Base-by-base conservation (phyloP, 2,329 filamentous ascomycete species). In the Bretziella fagacearum region DNA sequence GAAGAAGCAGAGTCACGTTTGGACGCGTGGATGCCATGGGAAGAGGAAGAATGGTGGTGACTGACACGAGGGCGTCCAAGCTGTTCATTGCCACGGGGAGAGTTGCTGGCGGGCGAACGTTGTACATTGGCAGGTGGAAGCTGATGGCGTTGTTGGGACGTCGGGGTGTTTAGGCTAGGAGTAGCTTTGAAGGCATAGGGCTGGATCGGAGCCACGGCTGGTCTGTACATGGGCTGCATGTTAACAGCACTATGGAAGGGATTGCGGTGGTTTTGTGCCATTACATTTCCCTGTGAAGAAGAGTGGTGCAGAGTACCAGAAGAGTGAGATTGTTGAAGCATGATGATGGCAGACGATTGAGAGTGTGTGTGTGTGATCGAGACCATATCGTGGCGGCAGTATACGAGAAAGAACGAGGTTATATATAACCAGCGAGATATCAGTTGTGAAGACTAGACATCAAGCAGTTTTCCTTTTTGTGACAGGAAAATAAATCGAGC, bases 361-460 rank as follows among this genome's bases (percentile, higher is more conserved):
- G 82, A 75, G 60, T 82, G 83, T 52, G 80, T 77, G 66, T 89
- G 84, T 59, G 87, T 80, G 69, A 89, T 71, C 63, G 83, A 81
- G 69, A 83, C 83, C 84, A 91, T 89, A 62, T 61, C 44, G 42
- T 45, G 18, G 18, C 11, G 35, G 11, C 8, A 27, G 18, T 22
- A 37, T n/a, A 36, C 11, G n/a, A n/a, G 8, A 32, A 35, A 8
- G 11, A 25, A 39, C 30, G 10, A 17, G 13, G 23, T 13, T n/a
- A n/a, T n/a, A n/a, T n/a, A n/a, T n/a, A 20, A 20, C 18, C 35
- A 22, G 15, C 13, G 18, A 39, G n/a, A 17, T 23, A 39, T 39
- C 35, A n/a, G 35, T 10, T 22, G 3, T 13, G 23, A 13, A 39
- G 23, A 10, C 1, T 22, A 13, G 15, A 20, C 23, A 10, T 39